These are phyloP conservation scores for Detonula confervacea DNA, from an alignment of 352 stramenopile genomes.

Conservation along the genomic window DNA sequence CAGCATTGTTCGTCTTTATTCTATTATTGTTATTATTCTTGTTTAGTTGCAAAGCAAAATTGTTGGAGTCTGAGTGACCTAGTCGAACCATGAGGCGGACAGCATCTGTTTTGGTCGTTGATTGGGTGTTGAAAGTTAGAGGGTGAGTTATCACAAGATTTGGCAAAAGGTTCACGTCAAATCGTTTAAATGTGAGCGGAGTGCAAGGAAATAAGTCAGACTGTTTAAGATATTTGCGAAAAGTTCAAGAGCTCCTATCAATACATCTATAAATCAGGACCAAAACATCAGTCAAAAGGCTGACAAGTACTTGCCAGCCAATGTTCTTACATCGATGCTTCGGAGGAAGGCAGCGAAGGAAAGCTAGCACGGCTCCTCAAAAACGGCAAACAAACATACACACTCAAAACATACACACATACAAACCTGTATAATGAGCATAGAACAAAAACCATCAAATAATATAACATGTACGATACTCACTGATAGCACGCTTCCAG, in stretches of 20 bases:
- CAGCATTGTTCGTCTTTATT: too few species aligned
- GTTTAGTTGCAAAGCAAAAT: background rate
- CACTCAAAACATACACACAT: background rate
- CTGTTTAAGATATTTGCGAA: too few species aligned
- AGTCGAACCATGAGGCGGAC: slow-evolving; percentile 18
- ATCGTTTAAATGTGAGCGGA: too few species aligned
- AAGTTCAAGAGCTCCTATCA: too few species aligned
- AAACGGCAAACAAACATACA: too few species aligned
- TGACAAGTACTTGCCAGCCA: too few species aligned
- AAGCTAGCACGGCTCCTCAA: too few species aligned
- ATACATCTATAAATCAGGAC: too few species aligned
- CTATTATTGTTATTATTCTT: background rate
- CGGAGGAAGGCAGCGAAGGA: too few species aligned
- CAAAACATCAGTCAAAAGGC: too few species aligned
- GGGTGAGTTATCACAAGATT: background rate
- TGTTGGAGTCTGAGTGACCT: slow-evolving; percentile 1
- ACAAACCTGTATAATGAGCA: background rate
- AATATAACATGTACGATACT: background rate
- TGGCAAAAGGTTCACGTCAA: background rate
- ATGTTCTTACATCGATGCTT: too few species aligned
- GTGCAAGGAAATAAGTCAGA: too few species aligned
- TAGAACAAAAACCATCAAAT: background rate
- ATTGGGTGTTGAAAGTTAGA: background rate
- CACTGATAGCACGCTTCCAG: slow-evolving; percentile 32
- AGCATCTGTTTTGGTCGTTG: background rate